A percentile compares a stretch with the other conserved stretches of the same genome.
These are phyloP conservation scores for Rhizopogon vinicolor DNA, from an alignment of 768 basidiomycete species.

Conservation along the genomic window DNA sequence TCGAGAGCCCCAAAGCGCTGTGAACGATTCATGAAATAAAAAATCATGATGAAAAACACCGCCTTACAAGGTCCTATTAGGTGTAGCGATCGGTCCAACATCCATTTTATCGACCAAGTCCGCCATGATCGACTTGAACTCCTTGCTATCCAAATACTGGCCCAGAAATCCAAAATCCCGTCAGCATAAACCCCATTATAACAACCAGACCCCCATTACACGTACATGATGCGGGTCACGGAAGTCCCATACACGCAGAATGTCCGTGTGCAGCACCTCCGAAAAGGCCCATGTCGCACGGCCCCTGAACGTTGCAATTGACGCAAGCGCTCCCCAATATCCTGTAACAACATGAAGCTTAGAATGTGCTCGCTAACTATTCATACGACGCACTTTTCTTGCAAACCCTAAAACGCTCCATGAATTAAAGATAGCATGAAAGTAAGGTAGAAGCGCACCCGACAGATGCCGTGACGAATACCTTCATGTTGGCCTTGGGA, in stretches of 20 bases:
- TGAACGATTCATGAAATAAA: neutral
- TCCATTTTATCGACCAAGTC: neutral
- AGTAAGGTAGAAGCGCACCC: no score
- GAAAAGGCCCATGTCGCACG: slow-evolving; percentile 4
- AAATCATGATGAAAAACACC: no score
- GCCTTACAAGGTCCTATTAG: neutral
- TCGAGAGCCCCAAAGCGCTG: neutral
- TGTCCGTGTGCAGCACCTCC: slow-evolving; percentile 13
- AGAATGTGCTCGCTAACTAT: neutral
- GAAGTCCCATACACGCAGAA: slow-evolving; percentile 15
- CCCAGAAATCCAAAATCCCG: no score
- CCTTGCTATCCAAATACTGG: neutral
- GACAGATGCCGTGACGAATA: neutral
- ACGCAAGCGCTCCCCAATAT: slow-evolving; percentile 14
- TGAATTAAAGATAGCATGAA: no score
- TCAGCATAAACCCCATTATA: no score
- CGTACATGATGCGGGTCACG: neutral
- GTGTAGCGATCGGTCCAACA: no score
- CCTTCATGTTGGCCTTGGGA: neutral
- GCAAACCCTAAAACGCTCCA: neutral
- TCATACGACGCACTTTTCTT: slow-evolving; percentile 1
- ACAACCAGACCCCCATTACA: no score
- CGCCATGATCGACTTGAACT: neutral
- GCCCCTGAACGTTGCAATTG: slow-evolving; percentile 8
- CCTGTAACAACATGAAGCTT: neutral